Conservation (phyloP, 2,329 filamentous ascomycete species). For the Cephalotrichum gorgonifer region DNA sequence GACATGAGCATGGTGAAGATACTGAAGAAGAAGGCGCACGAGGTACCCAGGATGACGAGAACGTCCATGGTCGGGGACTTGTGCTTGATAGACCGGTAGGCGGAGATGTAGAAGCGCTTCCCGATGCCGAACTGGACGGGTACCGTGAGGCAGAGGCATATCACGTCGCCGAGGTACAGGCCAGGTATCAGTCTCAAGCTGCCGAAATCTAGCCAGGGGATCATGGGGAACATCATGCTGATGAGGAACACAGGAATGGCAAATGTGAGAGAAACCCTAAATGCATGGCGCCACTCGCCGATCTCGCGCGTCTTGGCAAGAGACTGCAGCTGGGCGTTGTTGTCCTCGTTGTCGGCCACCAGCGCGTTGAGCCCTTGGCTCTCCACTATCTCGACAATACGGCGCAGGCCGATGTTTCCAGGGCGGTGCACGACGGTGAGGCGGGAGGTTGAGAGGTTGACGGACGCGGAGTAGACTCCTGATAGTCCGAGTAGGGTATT, state of each 20-base stretch:
- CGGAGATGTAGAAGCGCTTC: conserved; percentile 83
- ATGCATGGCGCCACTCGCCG: conserved; percentile 79
- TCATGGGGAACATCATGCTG: conserved; percentile 90
- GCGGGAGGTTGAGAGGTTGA: conserved; percentile 65
- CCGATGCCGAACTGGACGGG: conserved; percentile 96
- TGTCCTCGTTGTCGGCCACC: conserved; percentile 85
- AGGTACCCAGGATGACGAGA: conserved; percentile 85
- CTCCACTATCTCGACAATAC: conserved; percentile 74
- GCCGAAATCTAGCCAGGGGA: conserved; percentile 70
- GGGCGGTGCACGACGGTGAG: conserved; percentile 66
- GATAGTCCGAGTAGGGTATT: conserved; percentile 50
- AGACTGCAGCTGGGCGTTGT: conserved; percentile 92
- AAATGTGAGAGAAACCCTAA: conserved; percentile 67
- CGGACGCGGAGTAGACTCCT: conserved; percentile 63
- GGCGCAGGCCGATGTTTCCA: conserved; percentile 63
- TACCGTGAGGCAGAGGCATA: conserved; percentile 76
- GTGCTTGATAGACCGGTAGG: conserved; percentile 89
- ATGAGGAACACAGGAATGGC: conserved; percentile 85
- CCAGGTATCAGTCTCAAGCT: conserved; percentile 56
- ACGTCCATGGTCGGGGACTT: conserved; percentile 96
- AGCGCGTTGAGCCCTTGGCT: conserved; percentile 78
- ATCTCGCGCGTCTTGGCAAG: conserved; percentile 95
- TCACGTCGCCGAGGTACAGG: conserved; percentile 76
- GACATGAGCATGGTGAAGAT: conserved; percentile 78
- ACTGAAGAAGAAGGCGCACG: conserved; percentile 94